Base-by-base conservation (phyloP, 148 eudicot species). In the Camellia japonica region DNA sequence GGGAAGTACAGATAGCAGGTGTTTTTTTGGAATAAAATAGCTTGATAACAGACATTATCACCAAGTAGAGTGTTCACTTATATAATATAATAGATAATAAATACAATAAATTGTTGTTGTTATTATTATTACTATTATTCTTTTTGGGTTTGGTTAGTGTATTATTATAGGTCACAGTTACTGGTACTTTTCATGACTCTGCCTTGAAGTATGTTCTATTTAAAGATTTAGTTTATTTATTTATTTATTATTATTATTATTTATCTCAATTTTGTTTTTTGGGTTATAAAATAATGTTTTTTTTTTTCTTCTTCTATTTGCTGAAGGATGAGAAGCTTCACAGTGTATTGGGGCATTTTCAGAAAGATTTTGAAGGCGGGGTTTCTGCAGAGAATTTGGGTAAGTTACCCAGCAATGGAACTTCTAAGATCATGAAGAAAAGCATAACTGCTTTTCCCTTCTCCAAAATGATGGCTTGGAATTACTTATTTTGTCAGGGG, bases 311-410 rank as follows among this genome's bases (percentile, higher is more conserved):
- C 23, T 80, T 80, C 15, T 87, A 69, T 78, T 65, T 64, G n/a
- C 73, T 67, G 49, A 81, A 90, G 93, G 93, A 82, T 72, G 87
- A 90, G 49, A 90, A 84, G 78, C 74, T 90, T 76, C 89, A 88
- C 71, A 75, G 70, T 74, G 86, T 89, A 66, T 74, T 90, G 84
- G 93, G 93, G 38, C 91, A 90, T 80, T 80, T 87, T 74, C 93
- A 84, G 77, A 87, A 86, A 80, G 91, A 87, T 78, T 90, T 90
- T 84, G 90, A 87, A 84, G 90, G 90, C 15, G 90, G 75, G 52
- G 77, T 83, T 78, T 79, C 89, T 63, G 86, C 89, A 8, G 89
- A 89, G 75, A 83, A 73, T 75, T 77, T 86, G 84, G 91, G 93
- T 90, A 84, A 90, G 90, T 79, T 23, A 63, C 58, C 51, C 49